Evolutionary conservation across 78 protist genomes (phyloP).

Genomic region (Emiliania huxleyi): DNA sequence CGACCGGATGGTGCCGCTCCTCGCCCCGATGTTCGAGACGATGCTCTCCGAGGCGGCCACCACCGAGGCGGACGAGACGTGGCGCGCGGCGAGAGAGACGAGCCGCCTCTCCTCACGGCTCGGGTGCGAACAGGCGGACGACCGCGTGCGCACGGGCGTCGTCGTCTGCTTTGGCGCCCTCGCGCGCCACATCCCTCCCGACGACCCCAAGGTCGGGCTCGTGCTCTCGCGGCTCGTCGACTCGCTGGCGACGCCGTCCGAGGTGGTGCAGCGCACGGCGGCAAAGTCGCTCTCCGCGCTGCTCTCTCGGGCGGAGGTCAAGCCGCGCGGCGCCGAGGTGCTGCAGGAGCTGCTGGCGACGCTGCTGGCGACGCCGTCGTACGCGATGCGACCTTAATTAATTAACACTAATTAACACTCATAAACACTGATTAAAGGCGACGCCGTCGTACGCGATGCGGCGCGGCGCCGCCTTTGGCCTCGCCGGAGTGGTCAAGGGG

Average conservation of each 20-base stretch:
- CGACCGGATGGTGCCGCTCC: not conserved
- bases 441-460: slow-evolving; percentile 41
- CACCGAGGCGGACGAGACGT: not conserved
- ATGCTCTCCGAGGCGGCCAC: not conserved
- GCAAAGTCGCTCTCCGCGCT: slow-evolving; percentile 56
- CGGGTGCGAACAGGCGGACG: too few relatives aligned
- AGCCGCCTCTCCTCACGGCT: too few relatives aligned
- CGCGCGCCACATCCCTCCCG: not conserved
- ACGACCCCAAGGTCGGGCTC: not conserved
- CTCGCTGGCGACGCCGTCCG: slow-evolving; percentile 65
- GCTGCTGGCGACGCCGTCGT: slow-evolving; percentile 13
- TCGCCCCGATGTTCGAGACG: not conserved
- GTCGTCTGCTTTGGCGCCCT: slow-evolving; percentile 18
- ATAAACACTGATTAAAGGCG: too few relatives aligned
- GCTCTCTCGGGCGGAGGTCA: not conserved
- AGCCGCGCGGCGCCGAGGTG: not conserved
- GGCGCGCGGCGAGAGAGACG: too few relatives aligned
- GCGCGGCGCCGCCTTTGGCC: slow-evolving; percentile 87
- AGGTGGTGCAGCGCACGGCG: slow-evolving; percentile 68
- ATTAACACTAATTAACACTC: too few relatives aligned
- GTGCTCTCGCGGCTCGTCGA: slow-evolving; percentile 21
- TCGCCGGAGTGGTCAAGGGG: slow-evolving; percentile 87
- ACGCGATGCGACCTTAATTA: slow-evolving; percentile 46
- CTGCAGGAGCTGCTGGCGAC: not conserved
- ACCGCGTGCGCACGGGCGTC: not conserved